Conservation (phyloP, 441 rosid species). For the Pelargonium cotyledonis region DNA sequence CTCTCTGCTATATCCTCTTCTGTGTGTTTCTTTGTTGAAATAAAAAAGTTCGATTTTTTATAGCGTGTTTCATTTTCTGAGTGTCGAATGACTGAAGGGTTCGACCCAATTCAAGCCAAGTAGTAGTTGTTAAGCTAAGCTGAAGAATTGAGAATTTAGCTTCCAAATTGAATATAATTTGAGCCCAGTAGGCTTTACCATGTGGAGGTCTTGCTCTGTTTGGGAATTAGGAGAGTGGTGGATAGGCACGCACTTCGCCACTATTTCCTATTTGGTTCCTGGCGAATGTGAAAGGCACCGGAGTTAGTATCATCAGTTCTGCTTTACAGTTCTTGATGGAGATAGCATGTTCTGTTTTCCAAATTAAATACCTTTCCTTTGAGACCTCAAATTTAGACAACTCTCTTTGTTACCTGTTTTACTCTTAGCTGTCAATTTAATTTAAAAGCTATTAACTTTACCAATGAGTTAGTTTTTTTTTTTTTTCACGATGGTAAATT, state of each 20-base stretch:
- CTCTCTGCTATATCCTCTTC: too few relatives aligned
- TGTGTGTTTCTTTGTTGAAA: too few relatives aligned
- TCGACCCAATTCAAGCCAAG: background rate
- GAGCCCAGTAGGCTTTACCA: background rate
- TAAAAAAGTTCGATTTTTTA: too few relatives aligned
- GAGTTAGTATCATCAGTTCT: too few relatives aligned
- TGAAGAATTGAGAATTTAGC: background rate
- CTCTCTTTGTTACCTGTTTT: background rate
- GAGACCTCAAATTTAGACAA: too few relatives aligned
- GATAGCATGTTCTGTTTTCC: background rate
- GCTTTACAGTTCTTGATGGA: background rate
- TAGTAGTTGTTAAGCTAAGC: too few relatives aligned
- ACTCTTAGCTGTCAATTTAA: background rate
- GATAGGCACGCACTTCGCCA: too few relatives aligned
- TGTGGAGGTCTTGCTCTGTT: background rate
- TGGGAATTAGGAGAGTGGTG: background rate
- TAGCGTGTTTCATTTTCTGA: background rate
- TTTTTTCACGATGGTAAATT: too few relatives aligned
- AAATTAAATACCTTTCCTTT: background rate
- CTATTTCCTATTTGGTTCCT: background rate
- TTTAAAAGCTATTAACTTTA: background rate
- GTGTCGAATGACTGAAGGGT: background rate
- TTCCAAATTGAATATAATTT: background rate
- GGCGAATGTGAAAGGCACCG: too few relatives aligned
- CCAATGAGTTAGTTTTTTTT: background rate